Base-by-base conservation (phyloP, 805 yeast species). In the Cephaloascus albidus region DNA sequence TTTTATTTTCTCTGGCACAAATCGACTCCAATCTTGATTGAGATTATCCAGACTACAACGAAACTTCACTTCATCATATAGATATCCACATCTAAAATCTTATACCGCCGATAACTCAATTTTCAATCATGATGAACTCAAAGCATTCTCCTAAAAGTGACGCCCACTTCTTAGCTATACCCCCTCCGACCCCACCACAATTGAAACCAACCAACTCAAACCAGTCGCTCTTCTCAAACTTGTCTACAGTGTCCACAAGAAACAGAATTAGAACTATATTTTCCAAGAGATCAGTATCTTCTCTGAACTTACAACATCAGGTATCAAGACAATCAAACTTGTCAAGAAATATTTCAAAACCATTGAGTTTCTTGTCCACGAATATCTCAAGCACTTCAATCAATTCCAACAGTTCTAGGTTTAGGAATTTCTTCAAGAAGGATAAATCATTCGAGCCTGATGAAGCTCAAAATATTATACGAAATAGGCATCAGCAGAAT, bases 281-380 rank as follows among this genome's bases (percentile, higher is more conserved):
- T 15, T 23, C 28, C 6, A 23, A 23, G 28, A 23, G 12, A 12
- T 23, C 28, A 6, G 28, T 23, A 8, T 23, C 28, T 23, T 23
- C 28, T 12, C 6, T 23, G 28, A 23, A 23, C 28, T 12, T 23
- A 6, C 28, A 23, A 12, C 28, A 23, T 8, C 28, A 23, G 12
- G 28, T 23, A 8, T 23, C 28, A 23, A 23, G 28, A 23, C 28
- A 23, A 23, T 23, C 28, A 6, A 23, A 32, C 34, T 71, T 78
- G 35, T 70, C 74, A 39, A 60, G 70, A 2, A 63, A 68, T 2
- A 57, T 81, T 15, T 47, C 58, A 33, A 73, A 76, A 43, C 82
- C 89, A 1, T 71, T 76, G 4, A 32, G 34, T 14, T 32, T 32
- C 10, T 19, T 34, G 27, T 34, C 36, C 8, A 6, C 37, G 18